Percentiles rank a stretch among this genome's conserved stretches.
These are phyloP conservation scores for Ophiosphaerella herpotricha DNA, from an alignment of 2,329 filamentous ascomycete species.

Conservation along the genomic window DNA sequence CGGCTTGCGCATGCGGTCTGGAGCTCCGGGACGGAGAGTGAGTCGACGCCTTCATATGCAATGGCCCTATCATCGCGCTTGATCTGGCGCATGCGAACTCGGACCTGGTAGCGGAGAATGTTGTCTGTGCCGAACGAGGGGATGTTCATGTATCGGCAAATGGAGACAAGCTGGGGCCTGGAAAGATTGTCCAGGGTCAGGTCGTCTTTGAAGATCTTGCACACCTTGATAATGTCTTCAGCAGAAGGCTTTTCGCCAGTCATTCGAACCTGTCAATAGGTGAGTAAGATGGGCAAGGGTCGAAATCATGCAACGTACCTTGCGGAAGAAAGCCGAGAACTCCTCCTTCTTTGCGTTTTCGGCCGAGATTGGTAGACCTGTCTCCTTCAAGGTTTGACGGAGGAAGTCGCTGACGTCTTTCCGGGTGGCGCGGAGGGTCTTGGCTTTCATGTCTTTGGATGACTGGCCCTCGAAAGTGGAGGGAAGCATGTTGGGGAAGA, in stretches of 20 bases:
- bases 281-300: conserved; percentile 9
- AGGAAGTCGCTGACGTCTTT: conserved; percentile 94
- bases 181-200: conserved; percentile 96
- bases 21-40: conserved; percentile 88
- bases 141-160: conserved; percentile 98
- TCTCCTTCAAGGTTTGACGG: conserved; percentile 85
- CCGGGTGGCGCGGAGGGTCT: conserved; percentile 77
- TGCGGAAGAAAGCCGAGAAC: conserved; percentile 96
- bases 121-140: conserved; percentile 97
- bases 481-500: conserved; percentile 96
- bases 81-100: conserved; percentile 98
- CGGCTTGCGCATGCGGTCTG: conserved; percentile 91
- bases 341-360: conserved; percentile 89
- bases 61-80: conserved; percentile 97
- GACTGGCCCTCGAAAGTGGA: conserved; percentile 95
- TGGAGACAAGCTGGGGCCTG: conserved; percentile 91
- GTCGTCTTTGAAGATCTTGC: conserved; percentile 98
- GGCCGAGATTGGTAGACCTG: conserved; percentile 84
- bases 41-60: conserved; percentile 89
- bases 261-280: conserved; percentile 57
- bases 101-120: conserved; percentile 95
- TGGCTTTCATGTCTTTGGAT: conserved; percentile 86
- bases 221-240: conserved; percentile 96
- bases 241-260: conserved; percentile 88
- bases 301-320: conserved; percentile 57